Evolutionary conservation across 768 basidiomycete species (phyloP), one percentile per base, ranked within the genome.

Genomic region (Boletus vinaceobasis): DNA sequence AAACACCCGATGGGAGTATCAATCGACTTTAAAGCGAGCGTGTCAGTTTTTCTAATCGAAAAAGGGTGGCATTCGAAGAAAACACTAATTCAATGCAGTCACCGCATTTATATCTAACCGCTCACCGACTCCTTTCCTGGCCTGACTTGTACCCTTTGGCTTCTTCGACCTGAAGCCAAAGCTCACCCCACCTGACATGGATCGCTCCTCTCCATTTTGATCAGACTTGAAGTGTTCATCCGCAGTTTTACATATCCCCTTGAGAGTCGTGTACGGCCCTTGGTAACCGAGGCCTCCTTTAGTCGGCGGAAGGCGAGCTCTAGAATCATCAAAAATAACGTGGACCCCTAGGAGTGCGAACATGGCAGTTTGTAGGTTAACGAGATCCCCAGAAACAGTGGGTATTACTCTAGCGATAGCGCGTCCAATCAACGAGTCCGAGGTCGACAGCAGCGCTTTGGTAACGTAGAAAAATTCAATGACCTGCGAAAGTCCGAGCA

Each of bases 201-300:
- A 74, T 39, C 76, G 71, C 45, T 73, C 71, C 23, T 75, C 76
- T 5, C 69, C 71, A 38, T 65, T 65, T n/a, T 64, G 61, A 27
- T 71, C 76, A 26, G 65, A 71, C 60, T 74, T 72, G 59, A 65
- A 43, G 49, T 81, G 72, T 55, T 82, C 83, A 19, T 77, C 75
- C 15, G 71, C 74, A 1, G 85, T 84, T 63, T 79, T 81, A 60
- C 80, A 76, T n/a, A 85, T 51, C 1, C 79, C 86, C 59, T 84
- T 75, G 13, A 82, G 51, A 10, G 83, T 84, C 4, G 79, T 85
- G 74, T 82, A 86, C 1, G 73, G 69, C 10, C 84, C 83, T 32
- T 67, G 63, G 62, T 86, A 87, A 27, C 84, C 85, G n/a, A 87
- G 72, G 2, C 85, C 85, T 5, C 85, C 85, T 53, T 83, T 71